Evolutionary conservation across 345 rosid genomes (phyloP), one percentile per base, ranked within the genome.

Genomic region (Eutrema heterophyllum): DNA sequence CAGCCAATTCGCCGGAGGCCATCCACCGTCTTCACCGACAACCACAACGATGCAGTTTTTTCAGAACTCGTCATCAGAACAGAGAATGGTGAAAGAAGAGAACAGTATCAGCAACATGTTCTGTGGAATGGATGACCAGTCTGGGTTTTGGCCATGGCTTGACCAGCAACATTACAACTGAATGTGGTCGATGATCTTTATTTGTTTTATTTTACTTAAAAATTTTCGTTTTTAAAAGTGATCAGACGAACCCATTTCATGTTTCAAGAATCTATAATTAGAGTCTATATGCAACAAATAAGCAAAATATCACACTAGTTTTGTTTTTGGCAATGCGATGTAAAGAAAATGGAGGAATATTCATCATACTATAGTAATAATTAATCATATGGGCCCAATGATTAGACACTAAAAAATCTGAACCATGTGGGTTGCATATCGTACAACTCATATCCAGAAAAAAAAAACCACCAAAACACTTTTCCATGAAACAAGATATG

Each of bases 61-160:
- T 48, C 92, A 86, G 7, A 77, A 68, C 55, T 39, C 84, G 0
- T 78, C 89, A 7, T 80, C 89, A 82, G 58, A 75, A 71, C 73
- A 85, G 74, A 73, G 71, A 83, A 62, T 88, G 75, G 96, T 87
- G 53, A 94, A 94, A 76, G 96, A 94, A 78, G 98, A 94, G 74
- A 75, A 51, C 79, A 84, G 75, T 76, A 84, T 94, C 18, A 86
- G 83, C 77, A 91, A 82, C 85, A 89, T 94, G 97, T 89, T 94
- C 81, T 85, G 90, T 69, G 79, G 80, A 64, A 92, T 94, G 0
- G 98, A 94, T 24, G 98, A 94, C 69, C 98, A 88, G 15, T 64
- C 96, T 43, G 91, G 89, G 2, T 81, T 89, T 75, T 93, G 98
- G 98, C 98, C 98, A 50, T 93, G 98, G 98, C 81, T 93, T 75